phyloP scores from a whole-genome alignment of 805 yeast genomes.

The Wickerhamomyces ciferrii region DNA sequence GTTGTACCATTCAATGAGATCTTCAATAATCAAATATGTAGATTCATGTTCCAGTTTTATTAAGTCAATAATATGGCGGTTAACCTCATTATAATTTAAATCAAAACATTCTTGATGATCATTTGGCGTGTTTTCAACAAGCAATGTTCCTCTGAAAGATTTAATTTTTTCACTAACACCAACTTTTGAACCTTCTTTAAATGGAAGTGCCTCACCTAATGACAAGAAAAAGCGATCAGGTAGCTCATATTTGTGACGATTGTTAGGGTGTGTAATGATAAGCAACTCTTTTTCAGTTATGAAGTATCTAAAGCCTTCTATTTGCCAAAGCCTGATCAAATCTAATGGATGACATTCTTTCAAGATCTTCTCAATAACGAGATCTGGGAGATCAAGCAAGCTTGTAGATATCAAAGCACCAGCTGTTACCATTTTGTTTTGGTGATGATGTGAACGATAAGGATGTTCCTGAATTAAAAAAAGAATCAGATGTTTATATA shows the following conservation, averaged over 20 bases:
- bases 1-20: not conserved
- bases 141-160: not conserved
- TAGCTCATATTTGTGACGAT: not conserved
- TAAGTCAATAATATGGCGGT: not conserved
- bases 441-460: too few species aligned
- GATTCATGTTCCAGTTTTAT: not conserved
- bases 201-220: not conserved
- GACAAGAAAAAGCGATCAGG: not conserved
- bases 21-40: not conserved
- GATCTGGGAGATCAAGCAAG: not conserved
- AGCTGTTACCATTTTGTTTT: not conserved
- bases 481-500: not conserved
- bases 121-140: not conserved
- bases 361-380: not conserved
- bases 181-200: not conserved
- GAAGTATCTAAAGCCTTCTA: not conserved
- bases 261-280: not conserved
- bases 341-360: not conserved
- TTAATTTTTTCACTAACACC: not conserved
- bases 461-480: too few species aligned
- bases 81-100: not conserved
- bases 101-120: not conserved
- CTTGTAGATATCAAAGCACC: not conserved
- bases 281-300: not conserved
- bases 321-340: not conserved